These are phyloP conservation scores for Inosperma sp. DNA, from an alignment of 768 basidiomycete genomes.

Conservation along the genomic window DNA sequence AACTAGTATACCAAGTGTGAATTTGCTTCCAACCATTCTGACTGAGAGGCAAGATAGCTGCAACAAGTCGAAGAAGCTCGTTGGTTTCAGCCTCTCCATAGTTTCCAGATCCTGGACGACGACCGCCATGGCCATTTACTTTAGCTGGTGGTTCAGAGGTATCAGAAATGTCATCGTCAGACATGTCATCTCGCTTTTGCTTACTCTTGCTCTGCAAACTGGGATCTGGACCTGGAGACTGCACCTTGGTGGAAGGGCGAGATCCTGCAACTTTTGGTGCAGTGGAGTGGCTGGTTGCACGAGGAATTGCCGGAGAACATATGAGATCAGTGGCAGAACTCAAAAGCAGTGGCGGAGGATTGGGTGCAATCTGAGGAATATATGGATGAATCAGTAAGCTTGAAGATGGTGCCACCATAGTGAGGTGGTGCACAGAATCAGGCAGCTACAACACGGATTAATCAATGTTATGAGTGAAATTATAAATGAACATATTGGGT, in stretches of 20 bases:
- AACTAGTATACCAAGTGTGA: not conserved
- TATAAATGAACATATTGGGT: no score
- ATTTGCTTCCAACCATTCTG: constrained; percentile 5
- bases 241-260: not conserved
- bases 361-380: no score
- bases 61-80: not conserved
- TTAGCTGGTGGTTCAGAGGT: not conserved
- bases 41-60: constrained; percentile 4
- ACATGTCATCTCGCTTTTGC: not conserved
- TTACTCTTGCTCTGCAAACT: constrained; percentile 9
- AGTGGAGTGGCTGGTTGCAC: constrained; percentile 4
- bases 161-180: not conserved
- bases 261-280: constrained; percentile 9
- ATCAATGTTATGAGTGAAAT: no score
- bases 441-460: no score
- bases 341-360: constrained; percentile 3
- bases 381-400: no score
- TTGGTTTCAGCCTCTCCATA: not conserved
- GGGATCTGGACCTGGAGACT: not conserved
- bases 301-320: constrained; percentile 7
- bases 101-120: constrained; percentile 7
- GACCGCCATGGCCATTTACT: constrained; percentile 7
- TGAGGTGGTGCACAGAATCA: no score
- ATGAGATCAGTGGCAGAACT: constrained; percentile 6
- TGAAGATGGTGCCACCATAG: no score